phyloP scores from a whole-genome alignment of 1,284 basidiomycete species.

The Naganishia sp. region DNA sequence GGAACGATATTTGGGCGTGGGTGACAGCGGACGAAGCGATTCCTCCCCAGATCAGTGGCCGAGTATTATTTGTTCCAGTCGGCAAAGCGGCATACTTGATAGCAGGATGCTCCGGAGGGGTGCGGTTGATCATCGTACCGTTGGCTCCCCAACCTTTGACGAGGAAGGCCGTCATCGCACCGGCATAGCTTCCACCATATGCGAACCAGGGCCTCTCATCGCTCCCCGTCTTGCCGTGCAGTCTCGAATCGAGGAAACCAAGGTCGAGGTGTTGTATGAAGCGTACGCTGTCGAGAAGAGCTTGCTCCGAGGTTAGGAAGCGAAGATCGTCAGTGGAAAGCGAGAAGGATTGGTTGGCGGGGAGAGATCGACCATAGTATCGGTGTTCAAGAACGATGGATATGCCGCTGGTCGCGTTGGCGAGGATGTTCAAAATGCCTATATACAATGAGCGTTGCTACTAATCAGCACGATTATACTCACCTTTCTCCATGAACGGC shows the following conservation, averaged over 20 bases:
- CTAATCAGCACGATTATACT: neutral
- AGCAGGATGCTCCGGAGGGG: constrained; percentile 2
- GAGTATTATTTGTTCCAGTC: constrained; percentile 59
- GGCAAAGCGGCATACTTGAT: constrained; percentile 30
- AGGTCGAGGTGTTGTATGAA: constrained; percentile 83
- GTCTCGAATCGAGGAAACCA: constrained; percentile 61
- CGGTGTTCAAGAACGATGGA: constrained; percentile 90
- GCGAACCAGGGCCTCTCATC: constrained; percentile 80
- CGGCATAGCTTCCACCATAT: constrained; percentile 81
- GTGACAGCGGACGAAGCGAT: constrained; percentile 64
- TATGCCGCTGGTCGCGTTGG: constrained; percentile 75
- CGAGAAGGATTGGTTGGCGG: constrained; percentile 59
- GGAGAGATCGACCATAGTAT: constrained; percentile 69
- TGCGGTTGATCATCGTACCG: constrained; percentile 11
- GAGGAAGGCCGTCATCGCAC: constrained; percentile 90
- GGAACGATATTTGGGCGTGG: constrained; percentile 59
- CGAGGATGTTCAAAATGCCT: constrained; percentile 82
- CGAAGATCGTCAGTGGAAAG: constrained; percentile 78
- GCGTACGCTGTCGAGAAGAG: constrained; percentile 78
- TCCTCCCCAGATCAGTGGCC: constrained; percentile 73
- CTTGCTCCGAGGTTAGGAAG: constrained; percentile 84
- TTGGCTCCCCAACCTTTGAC: constrained; percentile 27
- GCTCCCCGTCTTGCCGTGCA: constrained; percentile 63
- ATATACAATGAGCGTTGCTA: neutral
- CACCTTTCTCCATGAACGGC: constrained; percentile 51